Conservation (phyloP, 2,329 filamentous ascomycete genomes). For the Fusarium metavorans region DNA sequence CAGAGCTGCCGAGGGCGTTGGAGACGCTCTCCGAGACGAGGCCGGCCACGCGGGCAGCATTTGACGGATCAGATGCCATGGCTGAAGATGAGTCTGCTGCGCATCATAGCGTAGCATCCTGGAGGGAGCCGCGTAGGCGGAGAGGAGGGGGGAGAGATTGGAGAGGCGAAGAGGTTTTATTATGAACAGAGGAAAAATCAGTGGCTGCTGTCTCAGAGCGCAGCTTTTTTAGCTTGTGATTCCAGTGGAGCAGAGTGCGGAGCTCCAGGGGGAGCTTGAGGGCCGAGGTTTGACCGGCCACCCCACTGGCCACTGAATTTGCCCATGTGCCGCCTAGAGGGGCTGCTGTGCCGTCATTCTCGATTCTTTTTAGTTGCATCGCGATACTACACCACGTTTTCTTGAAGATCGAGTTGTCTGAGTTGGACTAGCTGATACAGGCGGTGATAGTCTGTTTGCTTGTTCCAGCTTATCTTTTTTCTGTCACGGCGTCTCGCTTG, state of each 20-base stretch:
- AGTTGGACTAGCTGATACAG: not conserved
- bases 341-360: constrained; percentile 33
- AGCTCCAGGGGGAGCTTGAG: constrained; percentile 41
- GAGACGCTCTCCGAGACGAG: constrained; percentile 50
- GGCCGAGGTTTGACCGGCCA: constrained; percentile 44
- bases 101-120: constrained; percentile 53
- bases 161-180: constrained; percentile 36
- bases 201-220: constrained; percentile 29
- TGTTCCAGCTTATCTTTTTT: constrained; percentile 2
- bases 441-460: constrained; percentile 23
- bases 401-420: not conserved
- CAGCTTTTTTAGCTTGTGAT: constrained; percentile 47
- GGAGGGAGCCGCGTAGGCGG: constrained; percentile 42
- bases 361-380: constrained; percentile 15
- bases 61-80: constrained; percentile 58
- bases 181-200: constrained; percentile 39
- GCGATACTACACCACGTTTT: constrained; percentile 13
- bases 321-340: constrained; percentile 40
- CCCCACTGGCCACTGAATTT: constrained; percentile 39
- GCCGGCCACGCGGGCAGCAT: constrained; percentile 50
- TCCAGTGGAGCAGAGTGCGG: constrained; percentile 20
- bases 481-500: not conserved
- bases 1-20: constrained; percentile 48
- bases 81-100: constrained; percentile 47
- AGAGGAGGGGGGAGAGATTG: constrained; percentile 22